A percentile compares a stretch with the other conserved stretches of the same genome.
These are phyloP conservation scores for Puccinia triticina DNA, from an alignment of 1,284 basidiomycete genomes.

Conservation along the genomic window DNA sequence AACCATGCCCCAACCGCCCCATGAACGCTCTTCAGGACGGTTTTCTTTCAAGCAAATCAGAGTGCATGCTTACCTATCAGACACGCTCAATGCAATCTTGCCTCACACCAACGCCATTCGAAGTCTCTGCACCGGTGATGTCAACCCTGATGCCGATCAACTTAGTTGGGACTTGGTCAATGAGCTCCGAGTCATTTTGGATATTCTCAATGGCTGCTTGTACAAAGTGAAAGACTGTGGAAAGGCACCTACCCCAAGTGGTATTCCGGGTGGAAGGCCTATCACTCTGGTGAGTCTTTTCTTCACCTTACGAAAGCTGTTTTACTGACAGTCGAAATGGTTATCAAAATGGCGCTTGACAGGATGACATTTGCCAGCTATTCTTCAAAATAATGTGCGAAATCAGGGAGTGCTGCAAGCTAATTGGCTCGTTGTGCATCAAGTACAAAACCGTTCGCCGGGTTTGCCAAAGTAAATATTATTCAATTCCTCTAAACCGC, in stretches of 20 bases:
- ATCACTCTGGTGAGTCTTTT: neutral
- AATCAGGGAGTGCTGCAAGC: constrained; percentile 1
- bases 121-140: neutral
- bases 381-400: constrained; percentile 31
- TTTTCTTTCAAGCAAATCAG: constrained; percentile 12
- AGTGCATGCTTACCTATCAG: neutral
- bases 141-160: neutral
- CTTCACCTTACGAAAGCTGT: too few species aligned
- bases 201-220: neutral
- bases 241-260: constrained; percentile 4
- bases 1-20: neutral
- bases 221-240: constrained; percentile 10
- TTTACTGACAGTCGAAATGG: too few species aligned
- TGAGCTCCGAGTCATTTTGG: neutral
- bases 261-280: neutral
- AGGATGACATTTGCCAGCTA: constrained; percentile 13
- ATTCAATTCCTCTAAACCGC: neutral
- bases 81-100: neutral
- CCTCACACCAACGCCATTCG: constrained; percentile 2
- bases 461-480: constrained; percentile 8
- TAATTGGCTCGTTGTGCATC: constrained; percentile 5
- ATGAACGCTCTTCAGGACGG: neutral
- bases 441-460: neutral
- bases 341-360: too few species aligned
- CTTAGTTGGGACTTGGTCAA: constrained; percentile 1